These are phyloP conservation scores for Plantago coronopus DNA, from an alignment of 305 asterid species.

Conservation along the genomic window DNA sequence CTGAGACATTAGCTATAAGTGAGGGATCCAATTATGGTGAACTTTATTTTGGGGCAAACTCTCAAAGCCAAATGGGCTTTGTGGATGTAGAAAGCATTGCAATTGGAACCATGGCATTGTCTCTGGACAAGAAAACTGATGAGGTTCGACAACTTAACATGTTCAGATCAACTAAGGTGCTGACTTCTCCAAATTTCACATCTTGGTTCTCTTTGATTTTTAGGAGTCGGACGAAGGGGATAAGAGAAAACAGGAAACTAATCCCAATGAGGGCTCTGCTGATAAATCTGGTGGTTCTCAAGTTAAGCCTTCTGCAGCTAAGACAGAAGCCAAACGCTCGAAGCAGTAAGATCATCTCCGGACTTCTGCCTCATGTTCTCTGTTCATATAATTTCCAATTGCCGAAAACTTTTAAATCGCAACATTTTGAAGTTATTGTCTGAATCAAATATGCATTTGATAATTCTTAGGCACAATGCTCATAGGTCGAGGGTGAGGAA, in stretches of 20 bases:
- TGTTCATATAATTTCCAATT: background rate
- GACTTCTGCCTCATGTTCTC: background rate
- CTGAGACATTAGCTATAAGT: constrained; percentile 22
- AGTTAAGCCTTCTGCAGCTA: constrained; percentile 45
- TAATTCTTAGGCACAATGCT: constrained; percentile 57
- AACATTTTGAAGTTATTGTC: background rate
- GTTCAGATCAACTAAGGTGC: background rate
- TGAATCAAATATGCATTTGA: background rate
- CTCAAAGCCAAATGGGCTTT: constrained; percentile 21
- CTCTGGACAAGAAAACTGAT: constrained; percentile 28
- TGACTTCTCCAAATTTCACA: background rate
- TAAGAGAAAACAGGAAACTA: constrained; percentile 34
- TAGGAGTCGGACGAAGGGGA: constrained; percentile 37
- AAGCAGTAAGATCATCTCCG: constrained; percentile 52
- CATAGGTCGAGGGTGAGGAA: constrained; percentile 89
- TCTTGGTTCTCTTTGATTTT: background rate
- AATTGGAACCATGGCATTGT: constrained; percentile 24
- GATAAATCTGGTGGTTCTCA: constrained; percentile 42
- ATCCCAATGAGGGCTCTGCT: constrained; percentile 34
- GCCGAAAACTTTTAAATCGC: background rate
- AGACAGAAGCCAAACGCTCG: constrained; percentile 59
- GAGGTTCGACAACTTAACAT: constrained; percentile 28
- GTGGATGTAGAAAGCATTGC: constrained; percentile 22
- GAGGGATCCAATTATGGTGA: constrained; percentile 31
- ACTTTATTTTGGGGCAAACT: constrained; percentile 21